Base-by-base conservation (phyloP, 768 basidiomycete species). In the Suillus alpinus region DNA sequence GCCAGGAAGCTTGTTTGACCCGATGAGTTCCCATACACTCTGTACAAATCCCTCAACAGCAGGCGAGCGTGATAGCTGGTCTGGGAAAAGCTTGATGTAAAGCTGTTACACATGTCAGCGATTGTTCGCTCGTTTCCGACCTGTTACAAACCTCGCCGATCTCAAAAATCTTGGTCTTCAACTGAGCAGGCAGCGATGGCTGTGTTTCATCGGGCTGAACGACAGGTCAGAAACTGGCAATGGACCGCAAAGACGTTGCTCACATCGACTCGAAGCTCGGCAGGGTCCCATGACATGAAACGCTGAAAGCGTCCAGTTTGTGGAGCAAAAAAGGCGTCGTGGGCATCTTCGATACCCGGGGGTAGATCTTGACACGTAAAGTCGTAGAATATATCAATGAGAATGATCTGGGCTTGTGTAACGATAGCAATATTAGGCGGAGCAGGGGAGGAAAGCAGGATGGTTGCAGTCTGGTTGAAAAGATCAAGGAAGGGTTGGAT, bases 301-400 rank as follows among this genome's bases (percentile, higher is more conserved):
- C 82, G 83, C 61, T 93, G 85, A 70, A 98, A 90, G 78, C 86
- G 87, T 1, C 91, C 91, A 3, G 73, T 76, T 0, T 76, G 76
- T 1, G 86, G 78, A 4, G 81, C 87, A 73, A 98, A 97, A 72
- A 96, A 97, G 62, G 89, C 84, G 20, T 82, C 78, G 61, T 95
- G 86, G 31, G 86, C 79, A 68, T 98, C 97, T 71, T 99, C 97
- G 67, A 99, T 88, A 65, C 87, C 89, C 14, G 94, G 94, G 4
- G 95, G 97, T 18, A 98, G 80, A 75, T 99, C 97, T 65, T 98
- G 96, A 66, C 91, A 92, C 2, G 91, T 94, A 64, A 99, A 85
- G 73, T 98, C 97, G 68, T 95, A 90, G 78, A 89, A 98, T 29
- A 98, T 85, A 39, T 95, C 91, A 18, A 91, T 80, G 16, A 97